Evolutionary conservation across 306 rosid species (phyloP).

Genomic region (Dalbergia cochinchinensis): DNA sequence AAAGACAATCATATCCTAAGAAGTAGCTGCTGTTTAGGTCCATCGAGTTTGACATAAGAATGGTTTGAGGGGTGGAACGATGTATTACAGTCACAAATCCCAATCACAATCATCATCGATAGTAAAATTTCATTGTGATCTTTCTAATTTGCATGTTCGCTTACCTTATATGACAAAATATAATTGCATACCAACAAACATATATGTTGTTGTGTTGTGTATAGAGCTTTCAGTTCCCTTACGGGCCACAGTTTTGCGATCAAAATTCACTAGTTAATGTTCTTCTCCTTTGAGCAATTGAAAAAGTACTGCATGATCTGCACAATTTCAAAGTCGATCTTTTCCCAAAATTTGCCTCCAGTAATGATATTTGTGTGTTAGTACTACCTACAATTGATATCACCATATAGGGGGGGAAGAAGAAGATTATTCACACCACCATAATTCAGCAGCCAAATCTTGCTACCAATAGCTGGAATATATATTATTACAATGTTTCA

Average conservation of each 20-base stretch:
- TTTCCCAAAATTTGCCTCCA: not conserved
- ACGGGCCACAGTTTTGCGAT: not conserved
- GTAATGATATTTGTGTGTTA: not conserved
- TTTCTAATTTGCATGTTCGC: not conserved
- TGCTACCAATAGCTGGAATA: not conserved
- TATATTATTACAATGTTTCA: too few species aligned
- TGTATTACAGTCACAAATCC: conserved; percentile 10
- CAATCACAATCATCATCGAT: not conserved
- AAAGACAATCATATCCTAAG: conserved; percentile 36
- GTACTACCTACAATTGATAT: too few species aligned
- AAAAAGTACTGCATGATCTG: not conserved
- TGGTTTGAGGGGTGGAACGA: not conserved
- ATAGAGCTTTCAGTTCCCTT: conserved; percentile 1
- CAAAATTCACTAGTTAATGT: not conserved
- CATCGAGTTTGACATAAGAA: conserved; percentile 18
- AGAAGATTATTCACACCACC: not conserved
- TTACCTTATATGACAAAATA: not conserved
- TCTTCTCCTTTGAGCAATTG: not conserved
- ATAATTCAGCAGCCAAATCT: not conserved
- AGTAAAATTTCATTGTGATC: not conserved
- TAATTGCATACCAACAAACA: not conserved
- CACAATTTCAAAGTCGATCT: not conserved
- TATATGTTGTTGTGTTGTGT: not conserved
- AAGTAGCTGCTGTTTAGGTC: conserved; percentile 13
- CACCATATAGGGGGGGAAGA: not conserved